These are phyloP conservation scores for Butyriboletus loyo DNA, from an alignment of 768 basidiomycete species.

Conservation along the genomic window DNA sequence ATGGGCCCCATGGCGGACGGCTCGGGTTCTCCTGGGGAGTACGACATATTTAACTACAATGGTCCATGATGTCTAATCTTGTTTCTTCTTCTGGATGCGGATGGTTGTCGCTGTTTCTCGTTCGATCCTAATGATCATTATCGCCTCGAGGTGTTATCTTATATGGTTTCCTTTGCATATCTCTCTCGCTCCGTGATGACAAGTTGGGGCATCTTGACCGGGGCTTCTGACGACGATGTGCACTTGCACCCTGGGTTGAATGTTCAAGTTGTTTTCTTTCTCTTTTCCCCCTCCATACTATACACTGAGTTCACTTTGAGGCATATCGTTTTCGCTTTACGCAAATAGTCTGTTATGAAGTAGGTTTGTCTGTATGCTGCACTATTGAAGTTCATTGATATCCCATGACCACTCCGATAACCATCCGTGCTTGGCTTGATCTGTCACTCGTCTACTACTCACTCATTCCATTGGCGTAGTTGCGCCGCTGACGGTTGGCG, in stretches of 20 bases:
- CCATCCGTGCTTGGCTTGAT: background rate
- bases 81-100: slow-evolving; percentile 15
- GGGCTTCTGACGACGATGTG: background rate
- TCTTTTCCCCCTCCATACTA: slow-evolving; percentile 14
- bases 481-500: background rate
- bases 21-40: slow-evolving; percentile 41
- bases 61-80: slow-evolving; percentile 32
- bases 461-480: background rate
- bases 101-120: slow-evolving; percentile 17
- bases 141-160: slow-evolving; percentile 27
- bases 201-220: slow-evolving; percentile 5
- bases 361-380: slow-evolving; percentile 33
- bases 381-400: slow-evolving; percentile 11
- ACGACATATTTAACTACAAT: slow-evolving; percentile 61
- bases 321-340: slow-evolving; percentile 16
- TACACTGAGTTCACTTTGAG: slow-evolving; percentile 16
- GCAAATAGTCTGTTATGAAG: slow-evolving; percentile 24
- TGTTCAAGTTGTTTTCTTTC: background rate
- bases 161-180: slow-evolving; percentile 7
- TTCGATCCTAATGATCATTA: slow-evolving; percentile 23
- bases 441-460: too few species aligned
- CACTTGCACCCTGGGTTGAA: background rate
- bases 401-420: background rate
- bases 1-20: slow-evolving; percentile 42
- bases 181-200: slow-evolving; percentile 6